phyloP scores from a whole-genome alignment of 331 rosid genomes.

The Pyrus hybrid region DNA sequence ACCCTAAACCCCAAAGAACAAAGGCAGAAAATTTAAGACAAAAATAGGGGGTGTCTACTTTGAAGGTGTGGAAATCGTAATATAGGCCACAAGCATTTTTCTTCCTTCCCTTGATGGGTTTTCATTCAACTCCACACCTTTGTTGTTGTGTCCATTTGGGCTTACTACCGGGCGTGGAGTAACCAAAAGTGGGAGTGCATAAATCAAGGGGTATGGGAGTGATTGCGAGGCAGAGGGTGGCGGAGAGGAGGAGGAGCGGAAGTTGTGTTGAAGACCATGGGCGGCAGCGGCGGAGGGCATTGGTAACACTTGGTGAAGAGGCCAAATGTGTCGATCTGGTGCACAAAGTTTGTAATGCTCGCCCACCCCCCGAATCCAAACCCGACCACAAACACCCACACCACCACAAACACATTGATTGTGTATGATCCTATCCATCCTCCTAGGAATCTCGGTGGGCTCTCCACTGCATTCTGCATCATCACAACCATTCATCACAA shows the following conservation, averaged over 20 bases:
- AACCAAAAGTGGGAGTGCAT: background rate
- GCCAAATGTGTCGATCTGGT: slow-evolving; percentile 89
- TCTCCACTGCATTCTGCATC: slow-evolving; percentile 91
- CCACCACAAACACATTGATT: slow-evolving; percentile 71
- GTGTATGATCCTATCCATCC: slow-evolving; percentile 76
- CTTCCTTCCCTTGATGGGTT: background rate
- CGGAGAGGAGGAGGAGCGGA: slow-evolving; percentile 27
- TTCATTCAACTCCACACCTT: background rate
- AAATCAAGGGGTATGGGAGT: slow-evolving; percentile 13
- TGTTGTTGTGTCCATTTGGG: background rate
- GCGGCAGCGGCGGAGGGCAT: slow-evolving; percentile 40
- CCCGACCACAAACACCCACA: slow-evolving; percentile 84
- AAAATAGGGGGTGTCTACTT: background rate
- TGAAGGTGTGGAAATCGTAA: background rate
- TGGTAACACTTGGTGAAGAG: slow-evolving; percentile 96
- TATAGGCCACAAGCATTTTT: background rate
- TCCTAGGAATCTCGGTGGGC: slow-evolving; percentile 70
- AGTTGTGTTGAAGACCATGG: slow-evolving; percentile 17
- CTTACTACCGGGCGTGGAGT: background rate
- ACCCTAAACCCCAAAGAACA: slow-evolving; percentile 8
- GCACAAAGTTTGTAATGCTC: slow-evolving; percentile 81
- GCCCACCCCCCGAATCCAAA: slow-evolving; percentile 99
- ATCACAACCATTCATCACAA: slow-evolving; percentile 15
- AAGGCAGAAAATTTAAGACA: background rate
- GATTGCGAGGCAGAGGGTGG: slow-evolving; percentile 10